Evolutionary conservation across 352 stramenopile species (phyloP).

Genomic region (Phytophthora cactorum): DNA sequence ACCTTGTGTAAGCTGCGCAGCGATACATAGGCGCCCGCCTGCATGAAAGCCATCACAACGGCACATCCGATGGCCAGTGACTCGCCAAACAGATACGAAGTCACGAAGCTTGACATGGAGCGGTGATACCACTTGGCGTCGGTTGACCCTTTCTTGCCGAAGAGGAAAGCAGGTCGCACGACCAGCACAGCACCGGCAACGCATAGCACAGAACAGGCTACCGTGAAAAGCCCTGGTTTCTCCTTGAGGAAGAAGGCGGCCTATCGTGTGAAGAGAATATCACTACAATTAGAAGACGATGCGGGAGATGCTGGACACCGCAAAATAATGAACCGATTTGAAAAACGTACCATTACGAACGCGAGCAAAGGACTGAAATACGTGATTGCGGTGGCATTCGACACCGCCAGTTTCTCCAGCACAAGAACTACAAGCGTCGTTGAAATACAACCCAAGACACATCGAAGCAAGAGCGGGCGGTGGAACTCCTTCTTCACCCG

Average conservation of each 20-base stretch:
- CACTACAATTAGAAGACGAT: background rate
- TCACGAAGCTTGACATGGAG: conserved; percentile 37
- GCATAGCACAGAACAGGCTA: conserved; percentile 46
- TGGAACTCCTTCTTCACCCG: conserved; percentile 49
- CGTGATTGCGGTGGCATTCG: conserved; percentile 71
- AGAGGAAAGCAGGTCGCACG: conserved; percentile 52
- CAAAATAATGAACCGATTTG: background rate
- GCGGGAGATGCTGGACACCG: background rate
- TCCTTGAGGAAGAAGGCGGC: conserved; percentile 48
- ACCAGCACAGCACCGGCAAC: conserved; percentile 55
- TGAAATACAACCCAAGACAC: conserved; percentile 47
- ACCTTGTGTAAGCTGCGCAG: conserved; percentile 55
- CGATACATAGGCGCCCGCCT: conserved; percentile 50
- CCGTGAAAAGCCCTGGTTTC: conserved; percentile 40
- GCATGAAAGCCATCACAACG: conserved; percentile 35
- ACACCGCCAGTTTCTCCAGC: conserved; percentile 62
- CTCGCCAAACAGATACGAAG: conserved; percentile 37
- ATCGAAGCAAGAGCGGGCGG: conserved; percentile 44
- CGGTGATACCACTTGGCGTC: conserved; percentile 30
- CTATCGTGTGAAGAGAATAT: conserved; percentile 23
- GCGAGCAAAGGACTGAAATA: conserved; percentile 70
- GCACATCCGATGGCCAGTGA: conserved; percentile 38
- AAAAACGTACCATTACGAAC: conserved; percentile 52
- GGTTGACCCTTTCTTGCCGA: conserved; percentile 40
- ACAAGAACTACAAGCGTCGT: conserved; percentile 62